A percentile compares a stretch with the other conserved stretches of the same genome.
Conservation (phyloP, 331 rosid genomes). For the Acacia concinna region DNA sequence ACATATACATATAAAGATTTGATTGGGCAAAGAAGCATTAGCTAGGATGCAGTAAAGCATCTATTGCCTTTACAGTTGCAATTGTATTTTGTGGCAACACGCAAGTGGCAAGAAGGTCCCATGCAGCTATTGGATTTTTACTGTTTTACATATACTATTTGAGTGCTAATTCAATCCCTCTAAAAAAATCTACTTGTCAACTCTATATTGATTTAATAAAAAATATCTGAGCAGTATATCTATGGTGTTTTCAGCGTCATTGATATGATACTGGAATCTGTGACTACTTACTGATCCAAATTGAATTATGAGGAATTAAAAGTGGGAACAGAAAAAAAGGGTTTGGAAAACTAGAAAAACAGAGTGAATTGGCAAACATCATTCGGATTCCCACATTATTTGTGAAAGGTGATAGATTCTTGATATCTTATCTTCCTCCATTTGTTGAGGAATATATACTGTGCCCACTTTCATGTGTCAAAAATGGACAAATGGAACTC, state of each 20-base stretch:
- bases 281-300: neutral
- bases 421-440: conserved; percentile 36
- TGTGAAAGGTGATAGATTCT: conserved; percentile 39
- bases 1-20: neutral
- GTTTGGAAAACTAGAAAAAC: neutral
- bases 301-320: neutral
- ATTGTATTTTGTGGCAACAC: conserved; percentile 5
- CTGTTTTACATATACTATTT: neutral
- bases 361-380: conserved; percentile 29
- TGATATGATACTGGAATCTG: neutral
- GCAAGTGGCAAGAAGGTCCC: conserved; percentile 17
- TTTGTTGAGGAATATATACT: conserved; percentile 57
- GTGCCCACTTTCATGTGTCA: conserved; percentile 60
- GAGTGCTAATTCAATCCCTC: neutral
- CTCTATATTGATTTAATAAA: neutral
- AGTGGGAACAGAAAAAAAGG: neutral
- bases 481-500: conserved; percentile 41
- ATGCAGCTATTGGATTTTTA: neutral
- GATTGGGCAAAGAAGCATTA: neutral
- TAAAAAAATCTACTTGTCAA: neutral
- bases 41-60: neutral
- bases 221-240: neutral
- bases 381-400: conserved; percentile 14
- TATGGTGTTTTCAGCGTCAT: neutral
- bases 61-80: neutral